Evolutionary conservation across 2,329 filamentous ascomycete species (phyloP).

Genomic region (Penicillium sp.): DNA sequence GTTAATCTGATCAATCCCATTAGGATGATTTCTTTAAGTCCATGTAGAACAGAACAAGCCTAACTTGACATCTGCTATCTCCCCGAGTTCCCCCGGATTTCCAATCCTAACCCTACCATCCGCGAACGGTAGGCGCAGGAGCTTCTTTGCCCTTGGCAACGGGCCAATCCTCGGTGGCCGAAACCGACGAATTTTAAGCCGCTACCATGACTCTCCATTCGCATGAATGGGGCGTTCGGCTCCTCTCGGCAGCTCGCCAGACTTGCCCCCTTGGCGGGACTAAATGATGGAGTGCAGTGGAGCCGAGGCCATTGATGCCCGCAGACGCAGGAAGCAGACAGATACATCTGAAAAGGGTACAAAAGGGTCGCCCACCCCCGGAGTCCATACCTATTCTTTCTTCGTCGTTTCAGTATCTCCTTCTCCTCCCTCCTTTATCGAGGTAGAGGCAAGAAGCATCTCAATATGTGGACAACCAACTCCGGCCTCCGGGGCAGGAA

Average conservation of each 20-base stretch:
- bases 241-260: no score
- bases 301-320: background rate
- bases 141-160: background rate
- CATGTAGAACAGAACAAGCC: background rate
- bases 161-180: background rate
- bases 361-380: background rate
- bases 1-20: background rate
- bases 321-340: background rate
- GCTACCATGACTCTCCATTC: background rate
- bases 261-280: background rate
- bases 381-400: background rate
- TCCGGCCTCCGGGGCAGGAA: slow-evolving; percentile 19
- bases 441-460: background rate
- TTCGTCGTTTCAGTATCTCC: background rate
- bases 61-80: background rate
- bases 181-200: background rate
- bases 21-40: background rate
- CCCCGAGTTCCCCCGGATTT: background rate
- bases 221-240: background rate
- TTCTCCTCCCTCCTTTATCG: background rate
- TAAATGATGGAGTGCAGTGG: background rate
- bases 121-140: background rate
- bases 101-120: background rate
- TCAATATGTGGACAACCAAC: slow-evolving; percentile 30
- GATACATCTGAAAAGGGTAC: background rate